These are phyloP conservation scores for Thinopyrum elongatum DNA, from an alignment of 176 grass and related monocot species.

Conservation along the genomic window DNA sequence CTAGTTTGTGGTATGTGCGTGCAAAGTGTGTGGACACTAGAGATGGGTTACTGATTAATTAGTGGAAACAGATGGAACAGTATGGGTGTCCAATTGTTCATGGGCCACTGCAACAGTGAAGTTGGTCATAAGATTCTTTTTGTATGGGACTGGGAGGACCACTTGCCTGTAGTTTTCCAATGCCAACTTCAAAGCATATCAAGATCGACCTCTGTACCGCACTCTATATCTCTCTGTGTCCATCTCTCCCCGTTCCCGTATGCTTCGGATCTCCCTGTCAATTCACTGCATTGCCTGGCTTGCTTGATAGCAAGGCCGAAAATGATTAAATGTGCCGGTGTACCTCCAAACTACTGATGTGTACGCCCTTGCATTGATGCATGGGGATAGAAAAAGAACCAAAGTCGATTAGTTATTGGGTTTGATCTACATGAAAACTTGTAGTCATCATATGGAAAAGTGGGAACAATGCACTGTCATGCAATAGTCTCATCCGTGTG, in stretches of 20 bases:
- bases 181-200: slow-evolving; percentile 19
- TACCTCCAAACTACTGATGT: not conserved
- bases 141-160: slow-evolving; percentile 42
- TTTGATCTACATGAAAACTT: not conserved
- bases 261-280: not conserved
- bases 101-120: slow-evolving; percentile 18
- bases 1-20: not conserved
- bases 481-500: too few species aligned
- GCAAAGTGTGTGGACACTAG: not conserved
- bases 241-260: not conserved
- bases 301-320: slow-evolving; percentile 12
- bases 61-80: slow-evolving; percentile 29
- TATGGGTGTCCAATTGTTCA: slow-evolving; percentile 21
- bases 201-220: slow-evolving; percentile 17
- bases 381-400: not conserved
- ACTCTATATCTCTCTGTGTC: not conserved
- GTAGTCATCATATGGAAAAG: too few species aligned
- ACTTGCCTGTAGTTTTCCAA: not conserved
- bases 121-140: slow-evolving; percentile 45
- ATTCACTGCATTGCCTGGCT: not conserved
- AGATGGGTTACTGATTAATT: not conserved
- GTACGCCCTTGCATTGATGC: not conserved
- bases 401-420: not conserved
- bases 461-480: too few species aligned
- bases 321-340: not conserved